Percentiles rank a stretch among this genome's conserved stretches.
Evolutionary conservation across 768 basidiomycete genomes (phyloP).

Genomic region (Vishniacozyma victoriae): DNA sequence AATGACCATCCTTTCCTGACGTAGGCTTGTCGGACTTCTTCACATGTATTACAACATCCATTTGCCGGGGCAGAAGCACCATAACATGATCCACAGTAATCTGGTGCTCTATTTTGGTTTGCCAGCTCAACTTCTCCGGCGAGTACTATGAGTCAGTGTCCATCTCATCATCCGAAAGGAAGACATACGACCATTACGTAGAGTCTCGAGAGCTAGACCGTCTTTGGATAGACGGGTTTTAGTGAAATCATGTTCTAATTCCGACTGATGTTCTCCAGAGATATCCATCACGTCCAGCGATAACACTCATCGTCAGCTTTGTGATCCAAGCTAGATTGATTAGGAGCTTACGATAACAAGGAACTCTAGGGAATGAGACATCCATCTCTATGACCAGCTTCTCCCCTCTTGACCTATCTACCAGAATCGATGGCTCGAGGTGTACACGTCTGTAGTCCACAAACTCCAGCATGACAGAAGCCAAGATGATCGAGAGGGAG

Average conservation of each 20-base stretch:
- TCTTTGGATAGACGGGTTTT: constrained; percentile 68
- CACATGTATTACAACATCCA: constrained; percentile 88
- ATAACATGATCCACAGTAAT: constrained; percentile 93
- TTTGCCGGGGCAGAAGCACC: constrained; percentile 57
- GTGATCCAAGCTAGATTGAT: neutral
- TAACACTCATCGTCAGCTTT: constrained; percentile 57
- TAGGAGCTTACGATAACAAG: constrained; percentile 78
- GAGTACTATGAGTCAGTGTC: constrained; percentile 52
- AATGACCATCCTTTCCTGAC: constrained; percentile 94
- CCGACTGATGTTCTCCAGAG: constrained; percentile 83
- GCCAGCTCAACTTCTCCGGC: constrained; percentile 71
- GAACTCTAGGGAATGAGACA: constrained; percentile 90
- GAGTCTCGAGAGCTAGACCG: constrained; percentile 55
- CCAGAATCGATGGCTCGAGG: constrained; percentile 80
- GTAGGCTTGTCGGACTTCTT: constrained; percentile 86
- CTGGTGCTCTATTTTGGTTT: constrained; percentile 39
- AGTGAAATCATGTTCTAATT: constrained; percentile 78
- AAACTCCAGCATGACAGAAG: constrained; percentile 89
- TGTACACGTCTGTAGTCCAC: constrained; percentile 84
- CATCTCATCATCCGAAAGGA: neutral
- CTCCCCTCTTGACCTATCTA: constrained; percentile 92
- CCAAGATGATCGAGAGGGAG: constrained; percentile 83
- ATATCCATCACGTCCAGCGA: constrained; percentile 98
- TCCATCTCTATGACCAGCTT: constrained; percentile 86
- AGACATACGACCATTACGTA: constrained; percentile 33